phyloP scores from a whole-genome alignment of 2,329 filamentous ascomycete genomes.

The Trichoderma gracile region DNA sequence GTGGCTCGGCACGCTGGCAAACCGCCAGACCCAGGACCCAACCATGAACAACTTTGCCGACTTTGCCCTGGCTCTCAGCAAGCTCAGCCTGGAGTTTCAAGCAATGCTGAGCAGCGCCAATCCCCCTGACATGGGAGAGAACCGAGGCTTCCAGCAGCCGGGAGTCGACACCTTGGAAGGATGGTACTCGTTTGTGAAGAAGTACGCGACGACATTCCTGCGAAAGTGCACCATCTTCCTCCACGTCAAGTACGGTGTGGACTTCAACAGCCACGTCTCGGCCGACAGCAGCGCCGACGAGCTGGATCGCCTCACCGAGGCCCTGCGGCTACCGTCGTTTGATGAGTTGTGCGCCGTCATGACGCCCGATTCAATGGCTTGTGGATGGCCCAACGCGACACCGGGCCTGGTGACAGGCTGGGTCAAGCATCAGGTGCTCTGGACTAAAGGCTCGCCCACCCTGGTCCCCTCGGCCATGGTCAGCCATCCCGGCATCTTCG shows the following conservation, averaged over 20 bases:
- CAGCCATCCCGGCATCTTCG: constrained; percentile 88
- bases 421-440: constrained; percentile 65
- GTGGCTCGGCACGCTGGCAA: constrained; percentile 51
- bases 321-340: constrained; percentile 74
- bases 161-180: constrained; percentile 55
- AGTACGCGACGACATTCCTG: constrained; percentile 87
- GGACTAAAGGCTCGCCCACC: constrained; percentile 37
- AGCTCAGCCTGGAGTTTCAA: constrained; percentile 47
- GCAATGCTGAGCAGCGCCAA: constrained; percentile 35
- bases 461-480: constrained; percentile 49
- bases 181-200: constrained; percentile 65
- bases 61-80: constrained; percentile 54
- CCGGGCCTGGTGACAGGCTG: constrained; percentile 62
- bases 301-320: constrained; percentile 75
- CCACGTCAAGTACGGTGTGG: constrained; percentile 83
- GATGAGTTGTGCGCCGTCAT: constrained; percentile 72
- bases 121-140: constrained; percentile 38
- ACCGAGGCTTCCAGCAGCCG: constrained; percentile 56
- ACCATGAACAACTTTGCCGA: constrained; percentile 56
- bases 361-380: constrained; percentile 46
- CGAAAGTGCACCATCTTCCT: constrained; percentile 83
- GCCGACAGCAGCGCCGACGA: constrained; percentile 69
- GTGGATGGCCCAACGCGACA: constrained; percentile 53
- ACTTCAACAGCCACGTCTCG: constrained; percentile 73
- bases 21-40: constrained; percentile 46